Evolutionary conservation across 768 basidiomycete species (phyloP), one percentile per base, ranked within the genome.

Genomic region (Boletus tylopilopsis): DNA sequence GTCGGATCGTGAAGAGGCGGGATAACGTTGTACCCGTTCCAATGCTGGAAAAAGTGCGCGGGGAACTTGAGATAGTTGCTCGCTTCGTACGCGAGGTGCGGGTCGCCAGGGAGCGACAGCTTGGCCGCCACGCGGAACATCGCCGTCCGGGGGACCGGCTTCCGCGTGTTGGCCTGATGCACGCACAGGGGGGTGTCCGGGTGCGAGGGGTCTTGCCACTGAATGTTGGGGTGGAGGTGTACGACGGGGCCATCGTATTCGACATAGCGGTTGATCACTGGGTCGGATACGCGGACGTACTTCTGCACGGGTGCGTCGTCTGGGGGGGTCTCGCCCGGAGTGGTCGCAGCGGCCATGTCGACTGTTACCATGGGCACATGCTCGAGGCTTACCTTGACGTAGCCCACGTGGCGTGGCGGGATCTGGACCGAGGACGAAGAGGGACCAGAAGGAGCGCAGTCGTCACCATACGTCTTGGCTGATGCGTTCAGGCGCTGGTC

Each of bases 91-190:
- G 4, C 54, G 5, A 77, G 63, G 47, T 78, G 77, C 0, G 0
- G 0, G 35, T 77, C 76, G 16, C 55, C 18, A 22, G 60, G 36
- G 2, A 64, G 54, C 0, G 76, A 76, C 21, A 78, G 53, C 57
- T 79, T 79, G 2, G 73, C 76, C 12, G 68, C 64, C 0, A 77
- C 74, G 5, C 57, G 54, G 16, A 79, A 69, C 19, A 47, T 69
- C 6, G 70, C 64, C 1, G 72, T 76, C 7, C 52, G 50, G 0
- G 61, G 63, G 18, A 53, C 51, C 6, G 49, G 48, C n/a, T 41
- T 35, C 27, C 5, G 3, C 29, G 22, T 27, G 12, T 30, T 5
- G 13, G n/a, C 36, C 15, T 40, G 38, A 23, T 64, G 62, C 13
- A 22, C 5, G 36, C 63, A 56, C 36, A 51, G 22, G 4, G 60